Percentiles rank a stretch among this genome's conserved stretches.
Evolutionary conservation across 2,329 filamentous ascomycete genomes (phyloP).

Genomic region (Botrytis medusae): DNA sequence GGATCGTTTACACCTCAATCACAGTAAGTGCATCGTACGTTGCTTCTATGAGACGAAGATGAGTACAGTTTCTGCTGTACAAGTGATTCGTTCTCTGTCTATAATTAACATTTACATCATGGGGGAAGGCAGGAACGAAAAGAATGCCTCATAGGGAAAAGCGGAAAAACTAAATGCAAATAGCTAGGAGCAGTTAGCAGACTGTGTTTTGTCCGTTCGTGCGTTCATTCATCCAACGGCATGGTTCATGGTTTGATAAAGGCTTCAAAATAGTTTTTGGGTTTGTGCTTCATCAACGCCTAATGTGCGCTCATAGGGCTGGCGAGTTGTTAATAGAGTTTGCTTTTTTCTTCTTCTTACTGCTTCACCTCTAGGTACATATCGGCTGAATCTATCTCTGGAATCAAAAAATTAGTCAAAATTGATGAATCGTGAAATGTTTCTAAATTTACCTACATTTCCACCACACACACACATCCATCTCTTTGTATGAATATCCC

Average conservation of each 20-base stretch:
- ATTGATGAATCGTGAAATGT: background rate
- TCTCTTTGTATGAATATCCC: constrained; percentile 21
- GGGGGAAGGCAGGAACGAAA: background rate
- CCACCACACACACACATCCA: background rate
- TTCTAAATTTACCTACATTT: constrained; percentile 20
- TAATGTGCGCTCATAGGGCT: constrained; percentile 16
- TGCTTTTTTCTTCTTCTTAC: background rate
- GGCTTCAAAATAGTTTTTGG: constrained; percentile 9
- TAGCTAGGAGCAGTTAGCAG: background rate
- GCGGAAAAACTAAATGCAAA: background rate
- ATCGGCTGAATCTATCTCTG: constrained; percentile 16
- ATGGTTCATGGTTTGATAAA: constrained; percentile 15
- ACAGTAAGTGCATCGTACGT: background rate
- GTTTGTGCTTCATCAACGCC: constrained; percentile 4
- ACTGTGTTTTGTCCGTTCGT: background rate
- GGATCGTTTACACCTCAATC: background rate
- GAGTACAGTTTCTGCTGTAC: background rate
- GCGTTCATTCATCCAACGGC: background rate
- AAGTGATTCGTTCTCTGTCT: background rate
- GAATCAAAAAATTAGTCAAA: background rate
- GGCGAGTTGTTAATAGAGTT: background rate
- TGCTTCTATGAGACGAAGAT: background rate
- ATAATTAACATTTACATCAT: constrained; percentile 2
- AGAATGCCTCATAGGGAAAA: constrained; percentile 15
- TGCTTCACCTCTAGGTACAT: background rate